Conservation (phyloP, 148 eudicot species). For the Cornus suecica region DNA sequence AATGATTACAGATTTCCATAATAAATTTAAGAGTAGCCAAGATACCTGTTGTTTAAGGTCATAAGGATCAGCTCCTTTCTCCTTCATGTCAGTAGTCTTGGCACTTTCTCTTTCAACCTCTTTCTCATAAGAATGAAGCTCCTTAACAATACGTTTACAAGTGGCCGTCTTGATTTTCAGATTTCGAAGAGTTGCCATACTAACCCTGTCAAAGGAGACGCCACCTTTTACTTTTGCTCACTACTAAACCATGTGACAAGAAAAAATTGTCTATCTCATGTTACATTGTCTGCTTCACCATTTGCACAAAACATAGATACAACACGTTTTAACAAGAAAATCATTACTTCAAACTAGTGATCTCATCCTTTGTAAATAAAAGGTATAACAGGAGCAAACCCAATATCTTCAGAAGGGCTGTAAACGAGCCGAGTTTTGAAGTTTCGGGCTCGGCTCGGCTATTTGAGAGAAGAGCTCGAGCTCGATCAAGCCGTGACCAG, state of each 20-base stretch:
- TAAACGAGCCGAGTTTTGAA: too few species aligned
- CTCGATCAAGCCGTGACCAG: too few species aligned
- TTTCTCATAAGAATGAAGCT: constrained; percentile 82
- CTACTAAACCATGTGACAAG: not conserved
- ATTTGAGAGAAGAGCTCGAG: too few species aligned
- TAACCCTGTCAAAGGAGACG: constrained; percentile 5
- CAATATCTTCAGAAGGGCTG: too few species aligned
- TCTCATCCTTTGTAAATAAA: not conserved
- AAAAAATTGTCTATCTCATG: not conserved
- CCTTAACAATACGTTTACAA: constrained; percentile 84
- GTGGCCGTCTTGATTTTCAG: constrained; percentile 92
- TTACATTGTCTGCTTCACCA: not conserved
- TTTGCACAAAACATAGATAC: not conserved
- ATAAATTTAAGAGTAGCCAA: not conserved
- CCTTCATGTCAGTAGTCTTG: constrained; percentile 93
- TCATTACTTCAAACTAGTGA: not conserved
- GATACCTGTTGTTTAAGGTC: constrained; percentile 93
- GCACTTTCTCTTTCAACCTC: constrained; percentile 94
- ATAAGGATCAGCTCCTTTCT: constrained; percentile 86
- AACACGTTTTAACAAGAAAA: not conserved
- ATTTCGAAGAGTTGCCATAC: constrained; percentile 78
- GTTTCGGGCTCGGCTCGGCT: too few species aligned
- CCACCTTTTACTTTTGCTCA: not conserved
- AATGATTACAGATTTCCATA: not conserved
- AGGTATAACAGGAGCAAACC: not conserved